Percentiles rank a stretch among this genome's conserved stretches.
Conservation (phyloP, 2,329 filamentous ascomycete species). For the Cordyceps farinosa region DNA sequence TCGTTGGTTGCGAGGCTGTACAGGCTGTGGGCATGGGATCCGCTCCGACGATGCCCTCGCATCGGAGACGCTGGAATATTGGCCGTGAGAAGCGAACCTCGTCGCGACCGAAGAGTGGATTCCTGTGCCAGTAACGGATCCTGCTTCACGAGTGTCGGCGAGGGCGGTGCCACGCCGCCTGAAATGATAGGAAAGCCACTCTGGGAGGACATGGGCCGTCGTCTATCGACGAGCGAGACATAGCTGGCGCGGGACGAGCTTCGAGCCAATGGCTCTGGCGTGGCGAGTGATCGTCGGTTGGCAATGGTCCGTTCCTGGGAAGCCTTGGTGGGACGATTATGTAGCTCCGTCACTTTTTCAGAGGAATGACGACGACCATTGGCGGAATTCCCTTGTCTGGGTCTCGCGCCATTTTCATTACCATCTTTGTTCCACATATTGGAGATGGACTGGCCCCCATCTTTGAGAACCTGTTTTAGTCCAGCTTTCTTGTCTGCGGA, state of each 20-base stretch:
- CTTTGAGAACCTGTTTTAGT: constrained; percentile 51
- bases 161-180: constrained; percentile 42
- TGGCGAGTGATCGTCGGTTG: constrained; percentile 18
- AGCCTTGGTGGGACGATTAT: constrained; percentile 15
- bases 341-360: constrained; percentile 19
- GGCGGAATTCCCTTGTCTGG: constrained; percentile 26
- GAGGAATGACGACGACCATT: constrained; percentile 17
- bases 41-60: constrained; percentile 22
- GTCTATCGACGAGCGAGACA: constrained; percentile 48
- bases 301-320: constrained; percentile 8
- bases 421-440: constrained; percentile 49
- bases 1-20: constrained; percentile 58
- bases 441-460: constrained; percentile 44
- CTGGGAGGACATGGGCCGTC: constrained; percentile 53
- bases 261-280: constrained; percentile 31
- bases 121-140: constrained; percentile 22
- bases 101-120: constrained; percentile 21
- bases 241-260: constrained; percentile 47
- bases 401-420: constrained; percentile 24
- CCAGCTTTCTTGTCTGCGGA: constrained; percentile 42
- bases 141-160: constrained; percentile 35
- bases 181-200: constrained; percentile 53
- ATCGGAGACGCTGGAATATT: constrained; percentile 17
- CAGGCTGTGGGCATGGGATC: constrained; percentile 48
- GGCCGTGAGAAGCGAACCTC: constrained; percentile 17